These are phyloP conservation scores for Delonix regia DNA, from an alignment of 306 rosid species.

Conservation along the genomic window DNA sequence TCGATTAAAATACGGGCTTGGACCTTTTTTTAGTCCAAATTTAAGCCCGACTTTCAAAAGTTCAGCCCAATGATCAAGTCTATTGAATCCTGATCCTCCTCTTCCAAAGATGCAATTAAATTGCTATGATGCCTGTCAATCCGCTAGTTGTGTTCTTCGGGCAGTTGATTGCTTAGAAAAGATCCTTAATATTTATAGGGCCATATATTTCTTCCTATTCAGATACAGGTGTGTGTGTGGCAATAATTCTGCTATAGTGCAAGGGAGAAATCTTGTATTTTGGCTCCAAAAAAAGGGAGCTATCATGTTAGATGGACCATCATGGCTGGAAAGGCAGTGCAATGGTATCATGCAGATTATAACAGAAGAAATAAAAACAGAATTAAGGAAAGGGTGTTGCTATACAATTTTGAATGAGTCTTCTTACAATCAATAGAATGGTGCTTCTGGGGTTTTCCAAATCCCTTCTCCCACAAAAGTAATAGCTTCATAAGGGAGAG, in stretches of 20 bases:
- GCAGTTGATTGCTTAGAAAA: neutral
- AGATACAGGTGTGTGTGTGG: neutral
- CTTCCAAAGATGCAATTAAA: neutral
- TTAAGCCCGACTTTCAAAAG: no score
- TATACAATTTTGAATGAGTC: neutral
- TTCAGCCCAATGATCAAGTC: no score
- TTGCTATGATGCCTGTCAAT: neutral
- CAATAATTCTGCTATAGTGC: neutral
- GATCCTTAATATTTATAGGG: neutral
- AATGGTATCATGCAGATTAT: no score
- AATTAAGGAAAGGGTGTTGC: neutral
- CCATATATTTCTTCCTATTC: neutral
- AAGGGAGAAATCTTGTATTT: neutral
- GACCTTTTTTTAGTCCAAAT: no score
- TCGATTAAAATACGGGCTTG: no score
- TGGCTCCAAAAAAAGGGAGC: no score
- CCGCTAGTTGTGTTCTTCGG: neutral
- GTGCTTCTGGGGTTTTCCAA: neutral
- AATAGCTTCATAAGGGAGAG: neutral
- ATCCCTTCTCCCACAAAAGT: neutral
- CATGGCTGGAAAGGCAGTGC: no score
- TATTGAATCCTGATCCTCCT: neutral
- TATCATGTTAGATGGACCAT: no score
- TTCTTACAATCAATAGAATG: neutral
- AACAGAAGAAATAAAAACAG: no score